Conservation (phyloP, 306 rosid species). For the Prunus dulcis region DNA sequence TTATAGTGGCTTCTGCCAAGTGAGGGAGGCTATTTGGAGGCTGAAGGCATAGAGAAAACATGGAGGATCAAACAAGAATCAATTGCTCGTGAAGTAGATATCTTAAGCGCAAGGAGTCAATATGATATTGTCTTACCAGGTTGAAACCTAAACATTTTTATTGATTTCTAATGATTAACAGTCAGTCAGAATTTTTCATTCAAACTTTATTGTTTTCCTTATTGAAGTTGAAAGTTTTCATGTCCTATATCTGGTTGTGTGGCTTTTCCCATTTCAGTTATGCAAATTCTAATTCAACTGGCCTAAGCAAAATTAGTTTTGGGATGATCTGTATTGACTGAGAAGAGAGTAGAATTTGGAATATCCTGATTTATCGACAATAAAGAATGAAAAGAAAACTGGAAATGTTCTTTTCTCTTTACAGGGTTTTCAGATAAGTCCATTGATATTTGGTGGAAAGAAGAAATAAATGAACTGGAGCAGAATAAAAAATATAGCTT, state of each 20-base stretch:
- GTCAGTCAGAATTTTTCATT: background rate
- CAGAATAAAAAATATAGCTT: background rate
- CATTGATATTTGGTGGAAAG: background rate
- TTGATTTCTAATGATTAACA: slow-evolving; percentile 3
- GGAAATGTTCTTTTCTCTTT: background rate
- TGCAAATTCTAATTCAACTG: background rate
- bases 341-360: background rate
- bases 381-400: background rate
- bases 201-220: background rate
- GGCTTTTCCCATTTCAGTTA: background rate
- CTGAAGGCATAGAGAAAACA: slow-evolving; percentile 85
- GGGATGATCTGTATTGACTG: background rate
- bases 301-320: background rate
- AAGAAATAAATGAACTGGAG: background rate
- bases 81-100: slow-evolving; percentile 64
- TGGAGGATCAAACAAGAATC: slow-evolving; percentile 71
- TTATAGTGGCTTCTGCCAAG: slow-evolving; percentile 84
- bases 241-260: background rate
- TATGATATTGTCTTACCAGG: slow-evolving; percentile 78
- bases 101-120: slow-evolving; percentile 60
- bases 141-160: slow-evolving; percentile 23
- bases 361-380: background rate
- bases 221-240: background rate
- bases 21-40: slow-evolving; percentile 75
- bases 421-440: background rate